Conservation (phyloP, 2,329 filamentous ascomycete genomes). For the Penicillium griseofulvum region DNA sequence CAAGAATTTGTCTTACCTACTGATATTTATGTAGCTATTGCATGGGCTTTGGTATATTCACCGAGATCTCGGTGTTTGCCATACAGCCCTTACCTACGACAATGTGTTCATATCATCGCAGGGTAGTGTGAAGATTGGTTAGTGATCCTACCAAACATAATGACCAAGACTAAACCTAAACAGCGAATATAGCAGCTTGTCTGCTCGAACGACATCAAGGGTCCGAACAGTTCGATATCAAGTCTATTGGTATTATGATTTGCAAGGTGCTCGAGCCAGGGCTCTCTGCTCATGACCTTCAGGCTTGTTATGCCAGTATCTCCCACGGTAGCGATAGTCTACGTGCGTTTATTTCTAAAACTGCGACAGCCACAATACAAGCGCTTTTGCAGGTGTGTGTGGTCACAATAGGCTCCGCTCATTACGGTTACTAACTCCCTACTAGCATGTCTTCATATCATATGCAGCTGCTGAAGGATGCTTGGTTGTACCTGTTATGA, state of each 20-base stretch:
- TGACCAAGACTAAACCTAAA: not conserved
- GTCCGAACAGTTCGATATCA: slow-evolving; percentile 1
- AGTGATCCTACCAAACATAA: not conserved
- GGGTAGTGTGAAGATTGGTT: slow-evolving; percentile 7
- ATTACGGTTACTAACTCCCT: not conserved
- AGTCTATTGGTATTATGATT: not conserved
- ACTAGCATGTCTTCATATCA: slow-evolving; percentile 3
- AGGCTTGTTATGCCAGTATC: not conserved
- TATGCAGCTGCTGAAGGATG: not conserved
- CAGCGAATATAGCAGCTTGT: slow-evolving; percentile 2
- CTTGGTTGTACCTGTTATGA: slow-evolving; percentile 3
- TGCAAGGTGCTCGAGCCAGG: not conserved
- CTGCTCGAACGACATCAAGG: slow-evolving; percentile 1
- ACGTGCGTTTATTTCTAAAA: not conserved
- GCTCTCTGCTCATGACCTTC: not conserved
- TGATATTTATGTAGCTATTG: slow-evolving; percentile 1
- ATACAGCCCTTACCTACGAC: not conserved
- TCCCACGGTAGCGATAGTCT: not conserved
- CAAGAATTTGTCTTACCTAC: not conserved
- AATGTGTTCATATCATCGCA: slow-evolving; percentile 2
- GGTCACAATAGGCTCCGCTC: not conserved
- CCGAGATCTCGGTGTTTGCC: not conserved
- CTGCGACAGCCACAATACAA: not conserved
- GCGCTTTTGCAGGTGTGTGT: not conserved
- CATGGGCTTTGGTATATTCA: slow-evolving; percentile 7